These are phyloP conservation scores for Brassica rapa DNA, from an alignment of 345 rosid species.

Conservation along the genomic window DNA sequence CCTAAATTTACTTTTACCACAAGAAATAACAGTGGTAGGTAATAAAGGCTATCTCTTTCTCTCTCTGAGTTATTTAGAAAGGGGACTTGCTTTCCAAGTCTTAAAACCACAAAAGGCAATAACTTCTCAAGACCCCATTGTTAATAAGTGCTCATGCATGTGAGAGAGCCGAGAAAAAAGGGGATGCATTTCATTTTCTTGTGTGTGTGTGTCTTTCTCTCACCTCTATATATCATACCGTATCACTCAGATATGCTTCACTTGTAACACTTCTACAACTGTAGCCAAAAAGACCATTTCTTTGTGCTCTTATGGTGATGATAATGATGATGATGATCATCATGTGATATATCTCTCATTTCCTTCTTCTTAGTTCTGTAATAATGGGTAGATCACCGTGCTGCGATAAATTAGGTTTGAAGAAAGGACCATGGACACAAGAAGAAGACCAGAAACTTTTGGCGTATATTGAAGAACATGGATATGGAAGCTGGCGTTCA, in stretches of 20 bases:
- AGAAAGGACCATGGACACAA: slow-evolving; percentile 97
- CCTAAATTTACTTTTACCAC: too few species aligned
- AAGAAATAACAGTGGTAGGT: too few species aligned
- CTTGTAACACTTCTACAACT: background rate
- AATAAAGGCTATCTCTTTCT: too few species aligned
- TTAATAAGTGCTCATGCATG: slow-evolving; percentile 39
- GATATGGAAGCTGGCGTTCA: slow-evolving; percentile 52
- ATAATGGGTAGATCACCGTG: slow-evolving; percentile 77
- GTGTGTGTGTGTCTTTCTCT: background rate
- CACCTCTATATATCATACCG: background rate
- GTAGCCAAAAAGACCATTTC: background rate
- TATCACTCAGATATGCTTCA: background rate
- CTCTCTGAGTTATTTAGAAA: slow-evolving; percentile 21
- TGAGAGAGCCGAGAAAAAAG: slow-evolving; percentile 30
- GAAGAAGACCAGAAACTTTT: slow-evolving; percentile 94
- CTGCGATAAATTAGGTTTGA: slow-evolving; percentile 81
- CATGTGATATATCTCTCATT: background rate
- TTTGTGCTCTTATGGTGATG: background rate
- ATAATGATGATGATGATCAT: background rate
- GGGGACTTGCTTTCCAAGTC: slow-evolving; percentile 34
- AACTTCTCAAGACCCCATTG: slow-evolving; percentile 39
- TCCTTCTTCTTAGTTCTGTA: slow-evolving; percentile 10
- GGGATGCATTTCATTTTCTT: background rate
- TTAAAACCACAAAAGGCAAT: slow-evolving; percentile 38
- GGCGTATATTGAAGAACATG: slow-evolving; percentile 83